Conservation (phyloP, 1,139 yeast species). For the Sugiyamaella neomexicana region DNA sequence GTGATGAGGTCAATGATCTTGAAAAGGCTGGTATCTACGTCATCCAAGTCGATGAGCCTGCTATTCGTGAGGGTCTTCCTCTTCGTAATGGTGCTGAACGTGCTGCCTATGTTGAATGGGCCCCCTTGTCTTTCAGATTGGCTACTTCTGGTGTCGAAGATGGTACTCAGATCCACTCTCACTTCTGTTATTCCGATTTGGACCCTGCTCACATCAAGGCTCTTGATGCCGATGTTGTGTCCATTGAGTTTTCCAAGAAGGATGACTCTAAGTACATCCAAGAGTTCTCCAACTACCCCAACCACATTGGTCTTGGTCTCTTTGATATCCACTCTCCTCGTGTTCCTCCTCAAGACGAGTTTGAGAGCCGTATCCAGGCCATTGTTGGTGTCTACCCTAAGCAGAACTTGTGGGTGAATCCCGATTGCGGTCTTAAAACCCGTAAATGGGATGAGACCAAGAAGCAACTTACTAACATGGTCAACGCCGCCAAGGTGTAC, state of each 20-base stretch:
- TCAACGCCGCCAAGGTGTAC: constrained; percentile 95
- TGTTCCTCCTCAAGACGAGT: constrained; percentile 96
- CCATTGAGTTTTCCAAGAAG: constrained; percentile 99
- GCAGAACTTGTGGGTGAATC: constrained; percentile 99
- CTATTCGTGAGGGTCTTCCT: constrained; percentile 99
- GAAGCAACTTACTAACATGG: constrained; percentile 88
- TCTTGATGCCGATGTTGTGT: constrained; percentile 98
- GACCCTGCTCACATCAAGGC: constrained; percentile 99
- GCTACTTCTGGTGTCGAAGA: constrained; percentile 98
- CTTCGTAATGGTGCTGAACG: constrained; percentile 97
- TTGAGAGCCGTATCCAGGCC: constrained; percentile 87
- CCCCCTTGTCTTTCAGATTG: constrained; percentile 99
- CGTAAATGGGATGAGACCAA: constrained; percentile 93
- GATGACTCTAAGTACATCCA: constrained; percentile 97
- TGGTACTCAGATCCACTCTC: constrained; percentile 97
- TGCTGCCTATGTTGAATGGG: constrained; percentile 96
- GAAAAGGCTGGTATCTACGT: constrained; percentile 98
- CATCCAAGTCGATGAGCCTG: constrained; percentile 99
- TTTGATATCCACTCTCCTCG: constrained; percentile 99
- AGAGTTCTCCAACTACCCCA: constrained; percentile 97
- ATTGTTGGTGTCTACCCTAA: constrained; percentile 97
- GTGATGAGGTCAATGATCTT: constrained; percentile 97
- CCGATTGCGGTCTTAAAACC: constrained; percentile 99
- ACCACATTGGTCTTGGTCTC: constrained; percentile 98
- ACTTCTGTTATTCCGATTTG: constrained; percentile 99